Percentiles rank a stretch among this genome's conserved stretches.
phyloP scores from a whole-genome alignment of 805 yeast genomes.

The Pichia phayaonensis region DNA sequence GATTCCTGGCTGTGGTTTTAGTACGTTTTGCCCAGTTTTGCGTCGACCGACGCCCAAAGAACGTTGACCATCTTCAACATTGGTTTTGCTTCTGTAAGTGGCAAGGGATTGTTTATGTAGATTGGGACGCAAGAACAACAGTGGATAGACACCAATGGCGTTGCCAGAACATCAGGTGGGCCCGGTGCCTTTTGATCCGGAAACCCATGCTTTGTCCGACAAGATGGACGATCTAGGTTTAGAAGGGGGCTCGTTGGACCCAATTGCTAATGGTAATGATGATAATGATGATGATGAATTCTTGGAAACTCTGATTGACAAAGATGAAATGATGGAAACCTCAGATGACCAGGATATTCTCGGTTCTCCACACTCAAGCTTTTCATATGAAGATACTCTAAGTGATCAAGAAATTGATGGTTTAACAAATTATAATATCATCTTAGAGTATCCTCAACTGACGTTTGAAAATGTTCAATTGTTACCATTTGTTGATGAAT shows the following conservation, averaged over 20 bases:
- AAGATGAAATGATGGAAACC: constrained; percentile 27
- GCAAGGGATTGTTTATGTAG: neutral
- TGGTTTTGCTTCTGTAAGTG: neutral
- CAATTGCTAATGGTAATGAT: neutral
- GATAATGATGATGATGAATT: constrained; percentile 14
- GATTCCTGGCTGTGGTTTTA: neutral
- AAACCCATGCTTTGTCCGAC: neutral
- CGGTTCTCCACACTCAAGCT: constrained; percentile 25
- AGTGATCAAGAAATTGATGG: constrained; percentile 27
- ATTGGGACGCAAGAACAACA: too few relatives aligned
- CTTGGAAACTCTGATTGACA: constrained; percentile 25
- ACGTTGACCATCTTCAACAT: neutral
- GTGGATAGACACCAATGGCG: neutral
- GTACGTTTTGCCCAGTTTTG: neutral
- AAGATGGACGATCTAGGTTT: neutral
- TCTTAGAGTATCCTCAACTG: constrained; percentile 34
- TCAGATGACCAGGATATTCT: constrained; percentile 24
- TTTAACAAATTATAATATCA: constrained; percentile 26
- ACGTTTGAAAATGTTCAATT: constrained; percentile 35
- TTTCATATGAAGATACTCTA: constrained; percentile 19
- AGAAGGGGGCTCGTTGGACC: neutral
- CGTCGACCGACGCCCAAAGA: neutral
- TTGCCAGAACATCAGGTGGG: neutral
- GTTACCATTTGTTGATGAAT: constrained; percentile 32
- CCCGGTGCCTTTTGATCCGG: constrained; percentile 1